These are phyloP conservation scores for Russula lepida DNA, from an alignment of 768 basidiomycete genomes.

Conservation along the genomic window DNA sequence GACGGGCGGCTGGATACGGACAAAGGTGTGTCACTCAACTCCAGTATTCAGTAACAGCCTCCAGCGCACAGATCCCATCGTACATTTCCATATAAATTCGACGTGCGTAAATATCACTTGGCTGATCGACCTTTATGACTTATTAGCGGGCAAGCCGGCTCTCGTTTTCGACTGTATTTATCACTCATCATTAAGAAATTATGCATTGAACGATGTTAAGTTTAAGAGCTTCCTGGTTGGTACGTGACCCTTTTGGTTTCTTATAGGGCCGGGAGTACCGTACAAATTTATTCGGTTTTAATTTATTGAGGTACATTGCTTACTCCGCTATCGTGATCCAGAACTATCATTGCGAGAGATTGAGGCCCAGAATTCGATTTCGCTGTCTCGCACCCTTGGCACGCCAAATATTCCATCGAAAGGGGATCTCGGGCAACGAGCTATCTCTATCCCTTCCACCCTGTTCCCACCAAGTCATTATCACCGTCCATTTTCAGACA, in stretches of 20 bases:
- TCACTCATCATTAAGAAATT: constrained; percentile 49
- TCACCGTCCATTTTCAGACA: constrained; percentile 9
- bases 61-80: background rate
- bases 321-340: constrained; percentile 27
- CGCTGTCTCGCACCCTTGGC: constrained; percentile 58
- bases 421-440: constrained; percentile 54
- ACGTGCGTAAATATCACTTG: background rate
- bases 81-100: background rate
- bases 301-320: background rate
- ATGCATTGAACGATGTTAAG: constrained; percentile 48
- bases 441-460: constrained; percentile 44
- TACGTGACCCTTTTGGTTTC: constrained; percentile 27
- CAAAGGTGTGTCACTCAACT: constrained; percentile 55
- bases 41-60: too few relatives aligned
- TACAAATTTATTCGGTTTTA: too few relatives aligned
- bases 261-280: too few relatives aligned
- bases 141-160: constrained; percentile 61
- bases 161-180: constrained; percentile 70
- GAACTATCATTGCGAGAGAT: constrained; percentile 64
- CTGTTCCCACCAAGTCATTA: constrained; percentile 29
- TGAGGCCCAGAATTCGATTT: constrained; percentile 50
- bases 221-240: constrained; percentile 68
- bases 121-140: constrained; percentile 4
- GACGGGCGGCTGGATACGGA: constrained; percentile 54
- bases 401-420: constrained; percentile 74